Evolutionary conservation across 345 rosid species (phyloP), one percentile per base, ranked within the genome.

Genomic region (Melaleuca alternifolia): DNA sequence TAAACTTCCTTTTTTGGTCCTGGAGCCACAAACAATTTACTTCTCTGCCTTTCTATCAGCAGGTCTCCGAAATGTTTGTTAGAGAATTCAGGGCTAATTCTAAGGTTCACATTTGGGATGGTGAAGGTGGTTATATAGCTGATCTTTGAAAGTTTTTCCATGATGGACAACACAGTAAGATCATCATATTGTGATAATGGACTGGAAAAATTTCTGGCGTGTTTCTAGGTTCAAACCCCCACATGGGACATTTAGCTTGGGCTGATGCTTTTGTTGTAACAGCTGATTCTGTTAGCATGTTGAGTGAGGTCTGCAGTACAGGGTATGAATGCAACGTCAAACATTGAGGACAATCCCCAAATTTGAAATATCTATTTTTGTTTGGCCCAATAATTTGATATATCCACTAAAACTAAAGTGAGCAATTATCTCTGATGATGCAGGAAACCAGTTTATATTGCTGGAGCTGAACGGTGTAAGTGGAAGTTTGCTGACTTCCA

Each of bases 231-330:
- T 93, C 92, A 87, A 95, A 96, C 91, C 99, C 99, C 20, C 98
- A 96, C 85, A 85, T 93, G 94, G 99, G 99, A 56, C 96, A 97
- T 90, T 92, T 96, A 88, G 99, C 99, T 59, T 94, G 95, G 95
- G 99, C 98, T 9, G 97, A 96, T 91, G 93, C 98, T 86, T 97
- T 97, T 88, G 93, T 96, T 88, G 91, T 96, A 76, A 96, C 99
- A 24, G 99, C 98, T 83, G 99, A 97, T 90, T 96, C 99, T 33
- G 93, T 97, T 88, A 96, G 99, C 88, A 95, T 97, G 99, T 88
- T 97, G 90, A 97, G 99, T 61, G 99, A 97, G 91, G 99, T 97
- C 86, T 96, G 98, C 92, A 93, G 91, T 87, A 97, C 97, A 5
- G 99, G 99, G 99, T 96, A 94, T 90, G 94, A 87, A 86, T 30